Evolutionary conservation across 108 stramenopile genomes (phyloP), one percentile per base, ranked within the genome.

Genomic region (Pseudonitzschia pungens): DNA sequence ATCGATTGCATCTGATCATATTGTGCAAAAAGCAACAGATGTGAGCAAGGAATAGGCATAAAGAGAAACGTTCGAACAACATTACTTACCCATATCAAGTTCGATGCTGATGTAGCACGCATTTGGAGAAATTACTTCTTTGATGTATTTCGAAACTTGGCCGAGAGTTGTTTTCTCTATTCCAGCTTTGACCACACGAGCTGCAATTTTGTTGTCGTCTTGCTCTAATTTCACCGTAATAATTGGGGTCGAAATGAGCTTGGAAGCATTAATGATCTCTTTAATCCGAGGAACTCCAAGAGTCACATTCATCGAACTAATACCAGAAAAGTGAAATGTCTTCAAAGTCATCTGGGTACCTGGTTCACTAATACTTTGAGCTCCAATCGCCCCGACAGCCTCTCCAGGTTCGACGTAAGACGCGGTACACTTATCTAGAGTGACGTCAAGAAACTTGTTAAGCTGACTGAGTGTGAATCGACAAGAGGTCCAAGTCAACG

Each of bases 281-380:
- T 97, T 97, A 43, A 99, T 70, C 11, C 99, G 95, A 27, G 99
- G 99, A 69, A 99, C 99, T 40, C 99, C 99, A 27, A 99, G 91
- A 2, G 99, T 99, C 1, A 99, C 99, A 82, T 99, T 98, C 99
- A 99, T 99, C 27, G 91, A 92, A 57, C 98, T 98, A n/a, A 99
- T 98, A 27, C 99, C 99, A 32, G 97, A 97, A 72, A 99, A 99
- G 75, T 99, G 99, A 65, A 99, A 98, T 4, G 98, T 98, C 77
- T 92, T 97, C 32, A 97, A 81, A n/a, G 96, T 97, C 96, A 97
- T 97, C 69, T 98, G 97, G 20, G 99, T 99, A 27, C 97, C 99
- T 22, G 99, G 99, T 81, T 99, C 99, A 68, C 90, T 88, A 69
- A 98, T 95, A 71, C 90, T 93, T 71, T 98, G 98, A 36, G 99